Conservation (phyloP, 1,284 basidiomycete species). For the Coniferiporia sulphurascens region DNA sequence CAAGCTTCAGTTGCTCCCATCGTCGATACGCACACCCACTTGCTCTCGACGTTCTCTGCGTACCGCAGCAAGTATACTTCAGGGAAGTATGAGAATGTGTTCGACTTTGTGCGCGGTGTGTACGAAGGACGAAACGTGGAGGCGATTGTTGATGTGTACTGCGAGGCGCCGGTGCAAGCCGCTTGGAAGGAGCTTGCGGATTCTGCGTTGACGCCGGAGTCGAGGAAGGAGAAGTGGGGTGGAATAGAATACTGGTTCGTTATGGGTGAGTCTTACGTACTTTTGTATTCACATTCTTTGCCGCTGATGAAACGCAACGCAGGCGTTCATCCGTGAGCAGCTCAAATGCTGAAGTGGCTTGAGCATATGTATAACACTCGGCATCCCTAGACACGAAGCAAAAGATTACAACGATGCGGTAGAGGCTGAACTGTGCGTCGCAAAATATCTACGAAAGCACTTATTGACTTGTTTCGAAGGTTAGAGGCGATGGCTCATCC, state of each 20-base stretch:
- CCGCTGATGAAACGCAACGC: background rate
- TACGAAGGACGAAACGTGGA: constrained; percentile 54
- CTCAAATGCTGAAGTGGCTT: background rate
- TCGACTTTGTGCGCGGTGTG: constrained; percentile 60
- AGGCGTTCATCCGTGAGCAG: constrained; percentile 71
- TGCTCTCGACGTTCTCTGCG: constrained; percentile 60
- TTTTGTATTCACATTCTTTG: background rate
- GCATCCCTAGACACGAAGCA: constrained; percentile 57
- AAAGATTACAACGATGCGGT: constrained; percentile 61
- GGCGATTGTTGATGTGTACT: constrained; percentile 78
- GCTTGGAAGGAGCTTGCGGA: constrained; percentile 70
- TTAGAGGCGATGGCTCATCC: constrained; percentile 72
- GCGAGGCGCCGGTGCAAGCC: constrained; percentile 62
- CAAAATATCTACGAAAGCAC: background rate
- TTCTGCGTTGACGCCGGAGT: constrained; percentile 51
- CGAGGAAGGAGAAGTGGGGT: constrained; percentile 48
- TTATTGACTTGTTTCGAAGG: constrained; percentile 31
- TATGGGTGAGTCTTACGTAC: constrained; percentile 48
- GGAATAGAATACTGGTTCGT: constrained; percentile 72
- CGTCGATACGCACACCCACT: constrained; percentile 77
- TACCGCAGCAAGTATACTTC: constrained; percentile 57
- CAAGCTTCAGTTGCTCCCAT: constrained; percentile 38
- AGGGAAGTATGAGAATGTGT: constrained; percentile 46
- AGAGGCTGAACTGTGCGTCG: constrained; percentile 60
- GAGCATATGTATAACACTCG: background rate